A percentile compares a stretch with the other conserved stretches of the same genome.
Conservation (phyloP, 2,329 filamentous ascomycete genomes). For the Alternaria ethzedia region DNA sequence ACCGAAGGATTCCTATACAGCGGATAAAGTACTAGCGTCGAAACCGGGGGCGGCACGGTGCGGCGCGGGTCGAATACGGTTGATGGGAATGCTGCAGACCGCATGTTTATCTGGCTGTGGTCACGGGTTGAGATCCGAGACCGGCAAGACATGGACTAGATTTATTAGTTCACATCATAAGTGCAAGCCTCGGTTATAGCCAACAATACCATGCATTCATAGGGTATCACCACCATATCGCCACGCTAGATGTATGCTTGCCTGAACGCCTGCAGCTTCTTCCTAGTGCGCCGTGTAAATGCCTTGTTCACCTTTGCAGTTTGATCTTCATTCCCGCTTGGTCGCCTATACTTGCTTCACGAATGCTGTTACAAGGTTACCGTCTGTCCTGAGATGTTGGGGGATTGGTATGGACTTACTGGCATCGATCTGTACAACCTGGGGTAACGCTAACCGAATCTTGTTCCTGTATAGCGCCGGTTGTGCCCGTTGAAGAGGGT, state of each 20-base stretch:
- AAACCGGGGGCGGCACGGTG: neutral
- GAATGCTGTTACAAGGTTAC: conserved; percentile 9
- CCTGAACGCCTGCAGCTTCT: neutral
- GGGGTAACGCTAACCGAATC: conserved; percentile 82
- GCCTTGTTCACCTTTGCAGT: neutral
- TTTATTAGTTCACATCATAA: neutral
- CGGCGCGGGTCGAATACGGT: neutral
- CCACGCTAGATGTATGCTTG: neutral
- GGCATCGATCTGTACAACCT: conserved; percentile 93
- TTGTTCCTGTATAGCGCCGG: conserved; percentile 95
- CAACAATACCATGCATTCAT: conserved; percentile 7
- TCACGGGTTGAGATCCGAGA: neutral
- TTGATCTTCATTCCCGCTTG: neutral
- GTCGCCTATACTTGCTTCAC: conserved; percentile 17
- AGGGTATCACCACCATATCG: conserved; percentile 5
- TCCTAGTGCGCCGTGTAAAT: conserved; percentile 7
- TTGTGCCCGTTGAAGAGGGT: conserved; percentile 79
- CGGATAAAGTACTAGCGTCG: neutral
- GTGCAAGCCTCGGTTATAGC: neutral
- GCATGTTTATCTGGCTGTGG: neutral
- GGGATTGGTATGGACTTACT: conserved; percentile 72
- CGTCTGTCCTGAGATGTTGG: neutral
- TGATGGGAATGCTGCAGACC: neutral
- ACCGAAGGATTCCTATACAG: neutral
- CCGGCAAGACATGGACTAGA: neutral